These are phyloP conservation scores for Quercus bicolor DNA, from an alignment of 306 rosid species.

Conservation along the genomic window DNA sequence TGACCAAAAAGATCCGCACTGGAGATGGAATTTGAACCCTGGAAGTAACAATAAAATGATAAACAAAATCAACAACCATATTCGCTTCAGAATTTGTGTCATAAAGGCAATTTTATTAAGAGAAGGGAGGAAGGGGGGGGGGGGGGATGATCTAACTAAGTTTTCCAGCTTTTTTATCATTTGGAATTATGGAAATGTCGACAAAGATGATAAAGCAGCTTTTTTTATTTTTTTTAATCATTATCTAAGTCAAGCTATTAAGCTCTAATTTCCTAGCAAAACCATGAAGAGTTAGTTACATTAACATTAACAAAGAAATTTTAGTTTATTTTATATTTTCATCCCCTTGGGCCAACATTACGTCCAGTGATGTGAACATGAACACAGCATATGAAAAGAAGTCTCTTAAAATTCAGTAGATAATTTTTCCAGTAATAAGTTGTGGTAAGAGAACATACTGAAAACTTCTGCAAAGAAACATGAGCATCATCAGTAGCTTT, in stretches of 20 bases:
- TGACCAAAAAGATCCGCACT: slow-evolving; percentile 85
- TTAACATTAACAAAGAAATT: neutral
- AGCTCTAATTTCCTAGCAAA: neutral
- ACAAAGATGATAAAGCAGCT: neutral
- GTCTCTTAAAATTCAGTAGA: neutral
- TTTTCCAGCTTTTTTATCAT: no score
- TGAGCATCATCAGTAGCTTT: slow-evolving; percentile 63
- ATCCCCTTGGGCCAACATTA: slow-evolving; percentile 3
- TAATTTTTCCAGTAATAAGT: neutral
- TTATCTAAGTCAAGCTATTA: neutral
- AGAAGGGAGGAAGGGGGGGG: no score
- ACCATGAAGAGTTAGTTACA: neutral
- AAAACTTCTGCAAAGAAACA: slow-evolving; percentile 74
- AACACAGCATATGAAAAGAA: neutral
- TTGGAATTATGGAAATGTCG: neutral
- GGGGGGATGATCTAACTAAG: no score
- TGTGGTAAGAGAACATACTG: slow-evolving; percentile 43
- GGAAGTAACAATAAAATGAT: slow-evolving; percentile 21
- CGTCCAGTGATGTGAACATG: neutral
- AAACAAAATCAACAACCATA: neutral
- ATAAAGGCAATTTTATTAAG: no score
- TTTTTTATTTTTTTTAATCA: neutral
- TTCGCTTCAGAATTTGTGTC: no score
- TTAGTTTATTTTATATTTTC: neutral
- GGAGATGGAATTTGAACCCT: slow-evolving; percentile 82